Percentiles rank a stretch among this genome's conserved stretches.
phyloP scores from a whole-genome alignment of 2,329 filamentous ascomycete species.

The Epichloe hybrida region DNA sequence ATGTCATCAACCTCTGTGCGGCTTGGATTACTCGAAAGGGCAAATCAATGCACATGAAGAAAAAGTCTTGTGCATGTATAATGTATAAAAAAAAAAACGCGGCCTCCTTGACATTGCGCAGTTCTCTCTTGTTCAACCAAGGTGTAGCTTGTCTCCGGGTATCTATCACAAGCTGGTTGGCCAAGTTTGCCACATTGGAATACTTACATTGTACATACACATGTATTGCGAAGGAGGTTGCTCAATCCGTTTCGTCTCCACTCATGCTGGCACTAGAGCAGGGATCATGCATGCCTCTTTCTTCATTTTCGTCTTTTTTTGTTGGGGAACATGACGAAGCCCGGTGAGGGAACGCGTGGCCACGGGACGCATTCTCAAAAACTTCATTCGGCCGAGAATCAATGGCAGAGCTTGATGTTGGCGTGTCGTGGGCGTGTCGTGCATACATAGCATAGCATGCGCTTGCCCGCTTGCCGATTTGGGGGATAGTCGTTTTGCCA shows the following conservation, averaged over 20 bases:
- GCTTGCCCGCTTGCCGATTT: background rate
- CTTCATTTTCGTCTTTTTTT: background rate
- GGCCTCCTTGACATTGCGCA: too few relatives aligned
- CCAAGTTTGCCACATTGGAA: background rate
- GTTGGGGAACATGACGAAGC: conserved; percentile 1
- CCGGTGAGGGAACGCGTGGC: background rate
- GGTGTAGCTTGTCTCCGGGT: too few relatives aligned
- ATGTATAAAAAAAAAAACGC: too few relatives aligned
- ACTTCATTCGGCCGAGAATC: background rate
- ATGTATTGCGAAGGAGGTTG: background rate
- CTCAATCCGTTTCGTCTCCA: background rate
- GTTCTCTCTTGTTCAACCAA: too few relatives aligned
- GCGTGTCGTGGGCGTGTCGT: too few relatives aligned
- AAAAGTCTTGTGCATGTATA: too few relatives aligned
- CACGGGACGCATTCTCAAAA: background rate
- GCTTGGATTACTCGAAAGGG: too few relatives aligned
- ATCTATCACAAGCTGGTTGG: too few relatives aligned
- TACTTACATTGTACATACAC: background rate
- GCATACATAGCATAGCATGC: background rate
- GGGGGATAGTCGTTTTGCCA: too few relatives aligned
- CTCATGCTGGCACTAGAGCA: background rate
- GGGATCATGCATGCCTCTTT: background rate
- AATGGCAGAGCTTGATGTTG: background rate
- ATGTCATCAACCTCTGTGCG: too few relatives aligned
- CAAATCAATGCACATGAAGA: too few relatives aligned